Conservation (phyloP, 1,284 basidiomycete species). For the Psilocybe mexicana region DNA sequence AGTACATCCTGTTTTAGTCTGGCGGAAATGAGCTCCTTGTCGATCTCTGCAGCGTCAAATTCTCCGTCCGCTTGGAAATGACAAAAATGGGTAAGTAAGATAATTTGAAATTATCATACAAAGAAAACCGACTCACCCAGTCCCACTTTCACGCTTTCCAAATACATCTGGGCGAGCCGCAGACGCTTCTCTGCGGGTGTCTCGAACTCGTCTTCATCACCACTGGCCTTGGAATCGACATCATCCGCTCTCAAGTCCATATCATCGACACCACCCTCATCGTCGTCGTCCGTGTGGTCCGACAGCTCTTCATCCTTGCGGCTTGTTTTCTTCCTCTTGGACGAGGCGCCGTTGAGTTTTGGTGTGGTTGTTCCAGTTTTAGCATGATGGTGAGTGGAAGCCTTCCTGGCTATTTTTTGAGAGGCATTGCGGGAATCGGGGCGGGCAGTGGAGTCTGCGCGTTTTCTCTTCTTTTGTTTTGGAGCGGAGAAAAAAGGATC, state of each 20-base stretch:
- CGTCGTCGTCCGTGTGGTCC: conserved; percentile 62
- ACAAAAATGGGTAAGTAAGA: not conserved
- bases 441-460: conserved; percentile 37
- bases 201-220: conserved; percentile 84
- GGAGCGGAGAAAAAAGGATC: conserved; percentile 79
- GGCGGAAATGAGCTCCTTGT: conserved; percentile 88
- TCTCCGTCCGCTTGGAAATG: conserved; percentile 67
- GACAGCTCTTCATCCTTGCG: conserved; percentile 74
- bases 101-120: not conserved
- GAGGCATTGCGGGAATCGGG: conserved; percentile 7
- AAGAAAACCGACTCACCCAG: conserved; percentile 53
- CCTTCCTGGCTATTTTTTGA: conserved; percentile 18
- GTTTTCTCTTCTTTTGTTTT: conserved; percentile 73
- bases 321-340: conserved; percentile 28
- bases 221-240: conserved; percentile 56
- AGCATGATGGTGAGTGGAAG: conserved; percentile 22
- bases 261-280: conserved; percentile 69
- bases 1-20: conserved; percentile 88
- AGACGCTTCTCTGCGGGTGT: conserved; percentile 95
- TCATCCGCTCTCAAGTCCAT: conserved; percentile 73
- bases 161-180: conserved; percentile 86
- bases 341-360: conserved; percentile 32
- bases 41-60: conserved; percentile 92
- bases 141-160: conserved; percentile 79
- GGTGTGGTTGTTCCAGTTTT: conserved; percentile 23